A percentile compares a stretch with the other conserved stretches of the same genome.
Conservation (phyloP, 495 filamentous ascomycete genomes). For the Trichocladium uniseriatum region DNA sequence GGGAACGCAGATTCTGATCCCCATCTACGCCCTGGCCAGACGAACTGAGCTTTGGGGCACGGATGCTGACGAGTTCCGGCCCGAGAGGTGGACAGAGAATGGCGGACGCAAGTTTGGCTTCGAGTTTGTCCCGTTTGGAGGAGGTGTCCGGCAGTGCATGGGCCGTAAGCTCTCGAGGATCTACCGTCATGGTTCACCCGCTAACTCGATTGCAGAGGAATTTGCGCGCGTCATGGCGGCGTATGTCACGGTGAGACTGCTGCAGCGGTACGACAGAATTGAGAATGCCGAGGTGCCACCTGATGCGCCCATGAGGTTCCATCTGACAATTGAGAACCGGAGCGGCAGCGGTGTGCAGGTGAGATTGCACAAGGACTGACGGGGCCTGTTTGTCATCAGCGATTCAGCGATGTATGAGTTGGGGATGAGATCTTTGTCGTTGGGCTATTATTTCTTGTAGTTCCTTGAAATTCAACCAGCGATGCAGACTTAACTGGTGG, state of each 20-base stretch:
- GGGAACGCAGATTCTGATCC: conserved; percentile 28
- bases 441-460: too few species aligned
- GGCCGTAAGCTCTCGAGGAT: conserved; percentile 23
- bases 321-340: conserved; percentile 40
- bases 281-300: conserved; percentile 28
- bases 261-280: conserved; percentile 37
- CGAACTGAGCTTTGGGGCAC: conserved; percentile 33
- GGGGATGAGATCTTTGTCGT: too few species aligned
- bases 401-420: too few species aligned
- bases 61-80: conserved; percentile 21
- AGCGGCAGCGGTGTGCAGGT: conserved; percentile 39
- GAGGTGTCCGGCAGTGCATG: conserved; percentile 17
- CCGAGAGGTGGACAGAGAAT: conserved; percentile 25
- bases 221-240: conserved; percentile 36
- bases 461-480: too few species aligned
- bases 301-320: conserved; percentile 27
- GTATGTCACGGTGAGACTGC: conserved; percentile 34
- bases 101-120: conserved; percentile 26
- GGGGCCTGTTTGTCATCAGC: too few species aligned
- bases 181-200: background rate
- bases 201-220: conserved; percentile 27
- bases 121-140: conserved; percentile 28
- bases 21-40: conserved; percentile 28
- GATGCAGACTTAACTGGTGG: too few species aligned
- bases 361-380: conserved; percentile 23